These are phyloP conservation scores for Neobulgaria alba DNA, from an alignment of 2,329 filamentous ascomycete genomes.

Conservation along the genomic window DNA sequence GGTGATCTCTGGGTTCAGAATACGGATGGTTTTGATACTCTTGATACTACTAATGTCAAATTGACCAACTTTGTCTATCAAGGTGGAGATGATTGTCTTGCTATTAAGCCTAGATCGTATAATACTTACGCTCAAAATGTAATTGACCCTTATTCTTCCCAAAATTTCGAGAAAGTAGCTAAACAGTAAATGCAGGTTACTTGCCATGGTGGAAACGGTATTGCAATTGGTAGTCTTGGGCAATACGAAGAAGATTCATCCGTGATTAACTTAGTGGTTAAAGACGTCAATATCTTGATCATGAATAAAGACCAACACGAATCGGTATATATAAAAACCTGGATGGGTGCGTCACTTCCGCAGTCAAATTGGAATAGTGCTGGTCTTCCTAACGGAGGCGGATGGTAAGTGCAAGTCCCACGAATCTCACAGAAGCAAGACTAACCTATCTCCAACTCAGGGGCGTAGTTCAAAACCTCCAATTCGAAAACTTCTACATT, in stretches of 20 bases:
- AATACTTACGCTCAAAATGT: constrained; percentile 41
- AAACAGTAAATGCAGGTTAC: constrained; percentile 24
- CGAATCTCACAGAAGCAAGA: too few species aligned
- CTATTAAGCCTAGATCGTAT: constrained; percentile 47
- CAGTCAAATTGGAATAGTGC: constrained; percentile 41
- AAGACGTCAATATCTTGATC: constrained; percentile 37
- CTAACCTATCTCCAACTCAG: background rate
- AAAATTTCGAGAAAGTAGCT: background rate
- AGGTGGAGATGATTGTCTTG: constrained; percentile 49
- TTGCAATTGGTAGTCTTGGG: constrained; percentile 46
- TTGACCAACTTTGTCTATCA: constrained; percentile 44
- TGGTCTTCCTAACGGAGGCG: constrained; percentile 40
- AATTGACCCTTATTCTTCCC: background rate
- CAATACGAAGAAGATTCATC: constrained; percentile 46
- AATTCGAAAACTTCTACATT: constrained; percentile 43
- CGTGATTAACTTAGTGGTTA: constrained; percentile 40
- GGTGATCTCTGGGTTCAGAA: constrained; percentile 49
- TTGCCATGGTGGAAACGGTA: constrained; percentile 45
- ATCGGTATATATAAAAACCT: constrained; percentile 47
- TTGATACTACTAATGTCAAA: constrained; percentile 42
- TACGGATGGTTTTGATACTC: constrained; percentile 49
- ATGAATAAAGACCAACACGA: constrained; percentile 40
- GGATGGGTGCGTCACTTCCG: constrained; percentile 39
- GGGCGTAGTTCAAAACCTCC: constrained; percentile 41
- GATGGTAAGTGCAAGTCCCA: constrained; percentile 30